Conservation (phyloP, 2,329 filamentous ascomycete species). For the Pseudocercospora fijiensis region DNA sequence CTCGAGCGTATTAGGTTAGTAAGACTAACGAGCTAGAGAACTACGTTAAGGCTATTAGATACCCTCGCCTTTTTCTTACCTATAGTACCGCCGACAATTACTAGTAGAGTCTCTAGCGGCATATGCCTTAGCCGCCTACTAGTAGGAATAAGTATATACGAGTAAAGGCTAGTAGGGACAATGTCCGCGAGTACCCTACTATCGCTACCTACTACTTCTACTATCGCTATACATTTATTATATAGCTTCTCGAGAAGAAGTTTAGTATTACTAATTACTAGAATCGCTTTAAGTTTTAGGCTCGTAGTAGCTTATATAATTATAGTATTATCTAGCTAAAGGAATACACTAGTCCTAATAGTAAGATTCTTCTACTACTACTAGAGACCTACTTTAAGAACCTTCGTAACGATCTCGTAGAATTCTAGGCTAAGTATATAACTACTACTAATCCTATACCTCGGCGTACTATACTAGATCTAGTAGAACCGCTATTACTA, state of each 20-base stretch:
- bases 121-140: background rate
- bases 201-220: background rate
- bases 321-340: background rate
- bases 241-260: background rate
- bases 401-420: background rate
- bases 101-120: background rate
- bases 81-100: background rate
- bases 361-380: background rate
- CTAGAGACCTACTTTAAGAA: background rate
- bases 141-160: background rate
- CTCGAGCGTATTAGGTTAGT: background rate
- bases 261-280: background rate
- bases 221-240: background rate
- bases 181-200: background rate
- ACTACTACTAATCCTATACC: background rate
- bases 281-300: background rate
- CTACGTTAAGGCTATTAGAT: background rate
- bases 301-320: background rate
- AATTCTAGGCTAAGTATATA: background rate
- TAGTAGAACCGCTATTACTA: background rate
- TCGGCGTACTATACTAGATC: background rate
- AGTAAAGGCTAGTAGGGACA: background rate
- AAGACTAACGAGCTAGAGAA: background rate
- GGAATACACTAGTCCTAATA: background rate
- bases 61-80: background rate